Base-by-base conservation (phyloP, 352 stramenopile species). In the Phytopythium oedochilum region DNA sequence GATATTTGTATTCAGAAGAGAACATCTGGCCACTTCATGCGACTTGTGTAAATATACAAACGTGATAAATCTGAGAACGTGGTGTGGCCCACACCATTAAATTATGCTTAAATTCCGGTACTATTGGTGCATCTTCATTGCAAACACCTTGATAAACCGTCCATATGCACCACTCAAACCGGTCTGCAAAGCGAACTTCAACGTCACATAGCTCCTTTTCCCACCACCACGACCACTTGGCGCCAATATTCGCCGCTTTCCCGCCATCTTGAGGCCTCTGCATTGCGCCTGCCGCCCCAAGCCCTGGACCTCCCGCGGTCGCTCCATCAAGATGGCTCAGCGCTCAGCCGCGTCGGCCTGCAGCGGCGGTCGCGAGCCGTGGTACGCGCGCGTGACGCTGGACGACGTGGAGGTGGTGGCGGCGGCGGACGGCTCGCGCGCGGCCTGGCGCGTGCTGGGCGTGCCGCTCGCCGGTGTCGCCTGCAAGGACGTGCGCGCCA, bases 301-400 rank as follows among this genome's bases (percentile, higher is more conserved):
- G n/a, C n/a, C n/a, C n/a, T n/a, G n/a, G n/a, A n/a, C n/a, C n/a
- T 17, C 23, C 23, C 25, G 22, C 42, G 1, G 4, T 23, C 6
- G 23, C 12, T 12, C 9, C 2, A 0, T 23, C 0, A 28, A 18
- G 25, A 31, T 31, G 42, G 0, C 22, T 15, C 10, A n/a, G 28
- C 15, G 10, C 39, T 11, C 40, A 2, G 0, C 10, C 22, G 23
- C 40, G 7, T 20, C 40, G 3, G 9, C 20, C 14, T 20, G 12
- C 35, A 20, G 22, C 7, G 20, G 11, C 44, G 6, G n/a, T n/a
- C n/a, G n/a, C n/a, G n/a, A n/a, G n/a, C n/a, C 26, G 6, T 39
- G 46, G 46, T 40, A 28, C 46, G 17, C 29, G 4, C 4, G n/a
- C 46, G 31, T 40, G n/a, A n/a, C 46, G 46, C 46, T 53, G n/a